Conservation (phyloP, 179 eudicot genomes). For the Patellifolia procumbens region DNA sequence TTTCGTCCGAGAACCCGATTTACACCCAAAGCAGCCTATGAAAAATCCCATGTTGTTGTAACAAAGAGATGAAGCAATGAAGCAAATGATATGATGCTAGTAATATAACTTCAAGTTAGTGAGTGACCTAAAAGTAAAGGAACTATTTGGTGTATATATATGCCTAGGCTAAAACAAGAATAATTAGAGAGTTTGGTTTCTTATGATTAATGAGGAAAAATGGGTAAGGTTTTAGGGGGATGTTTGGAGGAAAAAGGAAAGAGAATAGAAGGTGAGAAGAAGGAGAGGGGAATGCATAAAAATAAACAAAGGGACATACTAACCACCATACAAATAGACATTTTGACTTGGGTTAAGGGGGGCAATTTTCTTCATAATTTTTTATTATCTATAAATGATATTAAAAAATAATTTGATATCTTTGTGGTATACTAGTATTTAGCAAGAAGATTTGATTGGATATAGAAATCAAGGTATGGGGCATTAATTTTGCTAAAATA, state of each 20-base stretch:
- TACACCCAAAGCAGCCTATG: slow-evolving; percentile 31
- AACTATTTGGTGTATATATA: slow-evolving; percentile 28
- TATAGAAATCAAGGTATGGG: slow-evolving; percentile 21
- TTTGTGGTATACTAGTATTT: slow-evolving; percentile 17
- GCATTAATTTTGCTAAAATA: slow-evolving; percentile 15
- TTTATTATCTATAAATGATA: neutral
- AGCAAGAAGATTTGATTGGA: slow-evolving; percentile 25
- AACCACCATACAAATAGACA: slow-evolving; percentile 37
- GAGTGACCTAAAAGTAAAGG: neutral
- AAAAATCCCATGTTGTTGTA: slow-evolving; percentile 32
- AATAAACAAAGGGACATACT: slow-evolving; percentile 27
- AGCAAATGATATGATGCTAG: neutral
- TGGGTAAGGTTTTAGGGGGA: neutral
- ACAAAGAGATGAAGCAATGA: neutral
- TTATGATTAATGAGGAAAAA: slow-evolving; percentile 28
- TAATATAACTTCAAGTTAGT: neutral
- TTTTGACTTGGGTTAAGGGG: slow-evolving; percentile 31
- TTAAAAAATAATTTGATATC: slow-evolving; percentile 13
- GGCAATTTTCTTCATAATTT: neutral
- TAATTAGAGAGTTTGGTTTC: neutral
- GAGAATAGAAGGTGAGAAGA: slow-evolving; percentile 31
- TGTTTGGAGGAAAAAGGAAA: slow-evolving; percentile 26
- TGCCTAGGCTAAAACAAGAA: neutral
- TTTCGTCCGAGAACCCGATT: neutral
- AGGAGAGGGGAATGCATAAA: slow-evolving; percentile 25